phyloP scores from a whole-genome alignment of 108 stramenopile species.

The Aurantiochytrium sp. region DNA sequence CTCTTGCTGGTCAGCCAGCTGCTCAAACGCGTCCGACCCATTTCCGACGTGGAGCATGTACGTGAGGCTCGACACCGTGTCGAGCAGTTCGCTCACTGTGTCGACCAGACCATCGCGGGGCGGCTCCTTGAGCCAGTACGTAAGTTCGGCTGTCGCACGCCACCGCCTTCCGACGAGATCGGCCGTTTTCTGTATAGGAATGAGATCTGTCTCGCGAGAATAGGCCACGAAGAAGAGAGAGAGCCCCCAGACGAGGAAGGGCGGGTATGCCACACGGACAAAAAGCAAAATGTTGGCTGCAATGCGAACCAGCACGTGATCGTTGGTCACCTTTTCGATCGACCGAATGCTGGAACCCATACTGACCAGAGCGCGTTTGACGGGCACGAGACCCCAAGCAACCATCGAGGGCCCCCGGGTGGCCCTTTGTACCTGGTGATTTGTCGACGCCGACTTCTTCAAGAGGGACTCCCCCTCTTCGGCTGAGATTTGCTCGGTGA shows the following conservation, averaged over 20 bases:
- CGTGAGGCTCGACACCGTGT: neutral
- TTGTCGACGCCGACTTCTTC: no score
- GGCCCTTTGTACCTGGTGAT: no score
- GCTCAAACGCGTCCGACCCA: neutral
- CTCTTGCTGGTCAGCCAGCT: neutral
- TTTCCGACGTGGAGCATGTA: neutral
- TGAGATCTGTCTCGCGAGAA: neutral
- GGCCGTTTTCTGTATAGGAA: neutral
- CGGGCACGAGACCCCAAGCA: neutral
- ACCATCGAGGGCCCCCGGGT: no score
- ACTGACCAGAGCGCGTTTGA: neutral
- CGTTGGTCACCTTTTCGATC: neutral
- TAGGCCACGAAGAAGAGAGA: neutral
- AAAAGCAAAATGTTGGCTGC: neutral
- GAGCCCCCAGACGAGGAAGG: neutral
- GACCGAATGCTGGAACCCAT: neutral
- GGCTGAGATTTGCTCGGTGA: neutral
- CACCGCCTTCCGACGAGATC: neutral
- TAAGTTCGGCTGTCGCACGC: neutral
- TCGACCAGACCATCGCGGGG: neutral
- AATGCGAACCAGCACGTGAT: neutral
- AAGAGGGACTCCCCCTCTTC: neutral
- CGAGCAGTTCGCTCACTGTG: neutral
- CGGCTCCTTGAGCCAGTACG: neutral
- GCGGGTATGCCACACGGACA: neutral